Conservation (phyloP, 176 grass and related monocot species). For the Oryza meridionalis region DNA sequence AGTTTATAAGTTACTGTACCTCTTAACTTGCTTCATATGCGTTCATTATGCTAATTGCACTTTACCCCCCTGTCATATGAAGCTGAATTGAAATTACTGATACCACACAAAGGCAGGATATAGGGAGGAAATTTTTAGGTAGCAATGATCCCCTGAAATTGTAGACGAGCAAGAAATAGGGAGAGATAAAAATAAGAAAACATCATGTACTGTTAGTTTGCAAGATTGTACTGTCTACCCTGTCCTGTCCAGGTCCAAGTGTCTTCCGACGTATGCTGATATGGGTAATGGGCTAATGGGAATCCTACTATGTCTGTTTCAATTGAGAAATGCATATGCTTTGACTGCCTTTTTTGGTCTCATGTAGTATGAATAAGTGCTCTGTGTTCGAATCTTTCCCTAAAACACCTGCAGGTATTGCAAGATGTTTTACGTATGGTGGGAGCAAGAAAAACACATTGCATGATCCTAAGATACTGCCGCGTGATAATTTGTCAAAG, state of each 20-base stretch:
- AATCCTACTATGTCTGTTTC: not conserved
- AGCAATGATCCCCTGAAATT: constrained; percentile 5
- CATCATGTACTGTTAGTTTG: not conserved
- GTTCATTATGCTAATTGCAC: not conserved
- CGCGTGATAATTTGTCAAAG: constrained; percentile 70
- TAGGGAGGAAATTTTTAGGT: not conserved
- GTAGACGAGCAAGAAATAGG: not conserved
- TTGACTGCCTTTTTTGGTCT: not conserved
- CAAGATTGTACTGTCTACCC: not conserved
- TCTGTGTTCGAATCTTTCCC: constrained; percentile 4
- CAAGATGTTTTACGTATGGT: constrained; percentile 94
- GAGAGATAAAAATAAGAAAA: constrained; percentile 7
- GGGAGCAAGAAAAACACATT: constrained; percentile 72
- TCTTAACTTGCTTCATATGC: not conserved
- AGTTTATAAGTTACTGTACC: not conserved
- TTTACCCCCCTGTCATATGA: not conserved
- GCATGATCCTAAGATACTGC: constrained; percentile 84
- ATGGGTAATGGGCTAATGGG: not conserved
- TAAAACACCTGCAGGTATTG: constrained; percentile 65
- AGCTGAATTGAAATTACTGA: not conserved
- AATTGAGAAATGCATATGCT: constrained; percentile 1
- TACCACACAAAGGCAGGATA: not conserved
- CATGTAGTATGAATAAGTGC: not conserved
- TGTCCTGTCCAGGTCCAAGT: not conserved
- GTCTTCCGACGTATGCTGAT: not conserved